phyloP scores from a whole-genome alignment of 441 rosid species.

The Cnidoscolus chayamansa region DNA sequence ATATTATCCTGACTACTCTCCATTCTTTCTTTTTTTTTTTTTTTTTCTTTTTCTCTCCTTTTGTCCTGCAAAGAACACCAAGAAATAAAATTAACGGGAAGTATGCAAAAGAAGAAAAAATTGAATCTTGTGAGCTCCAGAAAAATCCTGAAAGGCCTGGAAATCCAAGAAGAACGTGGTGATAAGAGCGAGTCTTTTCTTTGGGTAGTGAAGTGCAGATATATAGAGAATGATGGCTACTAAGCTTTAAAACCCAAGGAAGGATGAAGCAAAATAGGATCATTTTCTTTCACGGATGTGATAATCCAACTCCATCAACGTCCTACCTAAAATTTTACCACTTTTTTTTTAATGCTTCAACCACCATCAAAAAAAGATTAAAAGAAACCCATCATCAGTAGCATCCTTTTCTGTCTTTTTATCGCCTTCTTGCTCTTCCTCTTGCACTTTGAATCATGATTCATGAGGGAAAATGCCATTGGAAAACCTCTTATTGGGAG shows the following conservation, averaged over 20 bases:
- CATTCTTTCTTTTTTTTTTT: constrained; percentile 17
- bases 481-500: not conserved
- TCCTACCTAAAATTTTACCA: constrained; percentile 33
- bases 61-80: not conserved
- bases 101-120: too few relatives aligned
- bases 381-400: constrained; percentile 6
- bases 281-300: constrained; percentile 32
- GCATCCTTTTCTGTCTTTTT: not conserved
- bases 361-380: constrained; percentile 25
- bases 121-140: too few relatives aligned
- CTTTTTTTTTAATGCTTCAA: constrained; percentile 36
- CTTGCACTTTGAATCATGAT: constrained; percentile 21
- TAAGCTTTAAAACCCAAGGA: not conserved
- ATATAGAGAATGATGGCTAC: not conserved
- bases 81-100: too few relatives aligned
- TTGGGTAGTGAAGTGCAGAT: not conserved
- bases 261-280: not conserved
- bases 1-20: constrained; percentile 20
- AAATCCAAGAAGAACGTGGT: not conserved
- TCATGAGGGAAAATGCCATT: constrained; percentile 19
- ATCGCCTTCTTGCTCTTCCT: not conserved
- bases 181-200: not conserved
- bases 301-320: constrained; percentile 30
- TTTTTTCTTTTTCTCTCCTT: too few relatives aligned
- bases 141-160: not conserved